Conservation (phyloP, 495 filamentous ascomycete genomes). For the Alectoria sarmentosa region DNA sequence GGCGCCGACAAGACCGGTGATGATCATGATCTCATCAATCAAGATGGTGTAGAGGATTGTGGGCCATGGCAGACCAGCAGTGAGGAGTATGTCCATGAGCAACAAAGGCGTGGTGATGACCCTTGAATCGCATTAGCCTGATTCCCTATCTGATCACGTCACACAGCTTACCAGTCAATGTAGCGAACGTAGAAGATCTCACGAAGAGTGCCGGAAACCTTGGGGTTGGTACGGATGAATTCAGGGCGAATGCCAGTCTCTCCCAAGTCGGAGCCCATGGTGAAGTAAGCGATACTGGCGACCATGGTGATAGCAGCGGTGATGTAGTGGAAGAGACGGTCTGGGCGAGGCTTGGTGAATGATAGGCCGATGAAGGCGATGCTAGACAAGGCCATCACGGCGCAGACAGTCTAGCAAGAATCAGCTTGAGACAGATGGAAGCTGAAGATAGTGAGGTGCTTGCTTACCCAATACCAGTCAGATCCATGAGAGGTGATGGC, state of each 20-base stretch:
- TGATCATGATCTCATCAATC: constrained; percentile 56
- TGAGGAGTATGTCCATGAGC: constrained; percentile 52
- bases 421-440: constrained; percentile 1
- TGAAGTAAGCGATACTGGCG: constrained; percentile 59
- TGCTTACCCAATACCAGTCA: constrained; percentile 47
- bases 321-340: constrained; percentile 66
- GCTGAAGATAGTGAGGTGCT: neutral
- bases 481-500: constrained; percentile 56
- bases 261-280: constrained; percentile 62
- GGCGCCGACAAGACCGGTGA: constrained; percentile 56
- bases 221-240: constrained; percentile 38
- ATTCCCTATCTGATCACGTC: constrained; percentile 23
- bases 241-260: constrained; percentile 54
- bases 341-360: constrained; percentile 42
- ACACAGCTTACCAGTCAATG: constrained; percentile 50
- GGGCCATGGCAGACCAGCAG: constrained; percentile 58
- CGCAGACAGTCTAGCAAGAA: constrained; percentile 28
- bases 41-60: constrained; percentile 56
- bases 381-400: constrained; percentile 37
- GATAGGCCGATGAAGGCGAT: constrained; percentile 39
- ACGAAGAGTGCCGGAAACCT: constrained; percentile 41
- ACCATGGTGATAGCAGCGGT: constrained; percentile 53
- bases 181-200: constrained; percentile 69
- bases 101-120: constrained; percentile 47
- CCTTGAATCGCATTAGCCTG: constrained; percentile 22